A percentile compares a stretch with the other conserved stretches of the same genome.
Conservation (phyloP, 1,139 yeast species). For the Pichia sp. region DNA sequence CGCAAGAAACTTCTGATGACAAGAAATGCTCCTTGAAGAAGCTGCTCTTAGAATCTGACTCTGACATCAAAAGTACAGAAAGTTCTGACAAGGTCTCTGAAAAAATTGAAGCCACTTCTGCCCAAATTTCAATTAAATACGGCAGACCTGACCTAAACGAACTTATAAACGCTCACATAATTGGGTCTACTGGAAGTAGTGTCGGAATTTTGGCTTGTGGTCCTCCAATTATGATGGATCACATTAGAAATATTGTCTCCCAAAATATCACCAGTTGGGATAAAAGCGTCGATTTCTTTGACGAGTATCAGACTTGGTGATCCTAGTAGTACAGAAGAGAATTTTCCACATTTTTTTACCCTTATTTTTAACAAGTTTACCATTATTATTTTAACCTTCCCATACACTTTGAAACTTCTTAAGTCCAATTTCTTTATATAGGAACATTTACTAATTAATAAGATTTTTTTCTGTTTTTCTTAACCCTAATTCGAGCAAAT, state of each 20-base stretch:
- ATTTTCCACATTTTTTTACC: background rate
- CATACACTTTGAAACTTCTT: no score
- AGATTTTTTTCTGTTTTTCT: no score
- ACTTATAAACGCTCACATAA: conserved; percentile 35
- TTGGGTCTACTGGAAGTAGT: conserved; percentile 33
- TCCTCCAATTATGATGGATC: conserved; percentile 43
- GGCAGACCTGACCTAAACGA: conserved; percentile 41
- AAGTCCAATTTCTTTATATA: no score
- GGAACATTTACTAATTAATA: no score
- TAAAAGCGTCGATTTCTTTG: conserved; percentile 25
- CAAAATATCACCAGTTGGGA: conserved; percentile 14
- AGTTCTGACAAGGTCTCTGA: conserved; percentile 7
- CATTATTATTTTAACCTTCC: background rate
- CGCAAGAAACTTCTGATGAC: conserved; percentile 12
- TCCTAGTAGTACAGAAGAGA: background rate
- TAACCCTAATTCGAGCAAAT: no score
- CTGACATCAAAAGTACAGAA: conserved; percentile 8
- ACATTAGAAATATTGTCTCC: conserved; percentile 24
- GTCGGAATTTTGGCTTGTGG: conserved; percentile 43
- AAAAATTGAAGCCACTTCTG: background rate
- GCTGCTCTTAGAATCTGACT: conserved; percentile 2
- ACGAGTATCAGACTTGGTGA: conserved; percentile 25
- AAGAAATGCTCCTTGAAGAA: conserved; percentile 1
- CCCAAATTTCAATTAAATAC: conserved; percentile 29
- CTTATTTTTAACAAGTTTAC: background rate